These are phyloP conservation scores for Elongisporangium undulatum DNA, from an alignment of 352 stramenopile genomes.

Conservation along the genomic window DNA sequence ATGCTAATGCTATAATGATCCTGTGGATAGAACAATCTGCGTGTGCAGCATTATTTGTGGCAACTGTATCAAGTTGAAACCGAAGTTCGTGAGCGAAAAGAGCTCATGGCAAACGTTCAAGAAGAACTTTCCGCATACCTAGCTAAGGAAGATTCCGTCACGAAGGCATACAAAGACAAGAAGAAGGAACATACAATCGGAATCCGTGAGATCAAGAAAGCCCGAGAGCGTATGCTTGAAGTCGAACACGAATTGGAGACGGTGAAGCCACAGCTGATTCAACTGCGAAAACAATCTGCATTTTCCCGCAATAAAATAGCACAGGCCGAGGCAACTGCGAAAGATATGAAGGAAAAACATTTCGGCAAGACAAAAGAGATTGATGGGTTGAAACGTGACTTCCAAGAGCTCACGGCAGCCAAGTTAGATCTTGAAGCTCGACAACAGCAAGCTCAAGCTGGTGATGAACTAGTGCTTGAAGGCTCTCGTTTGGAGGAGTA, in stretches of 20 bases:
- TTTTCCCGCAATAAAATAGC: constrained; percentile 65
- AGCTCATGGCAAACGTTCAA: constrained; percentile 52
- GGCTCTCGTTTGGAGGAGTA: constrained; percentile 73
- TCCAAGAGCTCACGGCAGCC: constrained; percentile 57
- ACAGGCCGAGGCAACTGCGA: constrained; percentile 40
- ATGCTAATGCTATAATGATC: background rate
- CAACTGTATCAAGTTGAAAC: constrained; percentile 94
- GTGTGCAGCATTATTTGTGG: constrained; percentile 95
- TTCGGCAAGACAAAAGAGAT: constrained; percentile 86
- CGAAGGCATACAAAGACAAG: constrained; percentile 52
- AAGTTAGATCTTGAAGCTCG: constrained; percentile 55
- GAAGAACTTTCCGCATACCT: constrained; percentile 31
- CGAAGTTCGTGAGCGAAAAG: constrained; percentile 83
- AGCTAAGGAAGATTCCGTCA: constrained; percentile 45
- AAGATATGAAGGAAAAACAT: constrained; percentile 66
- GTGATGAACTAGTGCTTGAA: constrained; percentile 54
- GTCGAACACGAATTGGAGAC: constrained; percentile 85
- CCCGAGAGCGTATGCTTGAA: constrained; percentile 62
- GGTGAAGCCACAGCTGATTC: constrained; percentile 67
- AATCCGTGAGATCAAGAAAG: constrained; percentile 58
- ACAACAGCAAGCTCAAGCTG: constrained; percentile 20
- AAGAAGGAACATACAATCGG: constrained; percentile 60
- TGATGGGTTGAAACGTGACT: constrained; percentile 64
- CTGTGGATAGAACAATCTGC: constrained; percentile 44
- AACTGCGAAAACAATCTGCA: constrained; percentile 89